These are phyloP conservation scores for Globisporangium recalcitrans DNA, from an alignment of 352 stramenopile species.

Conservation along the genomic window DNA sequence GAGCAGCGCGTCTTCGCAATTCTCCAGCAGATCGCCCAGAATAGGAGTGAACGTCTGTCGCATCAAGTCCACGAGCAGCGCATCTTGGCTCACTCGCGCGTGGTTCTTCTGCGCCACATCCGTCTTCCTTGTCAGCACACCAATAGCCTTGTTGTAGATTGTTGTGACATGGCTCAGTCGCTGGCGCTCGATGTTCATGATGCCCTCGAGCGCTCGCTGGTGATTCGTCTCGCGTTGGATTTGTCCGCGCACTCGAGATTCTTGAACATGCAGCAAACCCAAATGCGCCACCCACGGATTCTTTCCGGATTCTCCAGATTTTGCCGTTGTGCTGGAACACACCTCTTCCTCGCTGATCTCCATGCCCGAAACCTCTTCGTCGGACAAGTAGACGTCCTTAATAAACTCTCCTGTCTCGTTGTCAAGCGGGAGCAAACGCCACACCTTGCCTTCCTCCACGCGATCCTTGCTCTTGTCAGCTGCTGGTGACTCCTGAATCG, in stretches of 20 bases:
- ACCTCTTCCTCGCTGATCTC: constrained; percentile 65
- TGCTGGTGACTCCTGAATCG: constrained; percentile 21
- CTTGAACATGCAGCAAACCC: constrained; percentile 43
- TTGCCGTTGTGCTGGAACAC: constrained; percentile 26
- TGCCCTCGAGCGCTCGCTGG: constrained; percentile 51
- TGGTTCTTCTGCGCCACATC: constrained; percentile 46
- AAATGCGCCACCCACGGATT: constrained; percentile 52
- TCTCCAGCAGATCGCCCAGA: constrained; percentile 47
- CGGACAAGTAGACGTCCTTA: constrained; percentile 44
- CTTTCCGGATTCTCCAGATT: constrained; percentile 17
- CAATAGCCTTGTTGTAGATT: constrained; percentile 57
- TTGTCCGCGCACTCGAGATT: constrained; percentile 44
- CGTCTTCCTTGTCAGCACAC: constrained; percentile 41
- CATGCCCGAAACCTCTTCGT: constrained; percentile 55
- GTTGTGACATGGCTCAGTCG: constrained; percentile 47
- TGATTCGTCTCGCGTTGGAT: constrained; percentile 54
- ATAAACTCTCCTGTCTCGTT: constrained; percentile 47
- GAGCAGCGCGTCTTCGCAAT: constrained; percentile 69
- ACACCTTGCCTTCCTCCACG: constrained; percentile 17
- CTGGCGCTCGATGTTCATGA: constrained; percentile 73
- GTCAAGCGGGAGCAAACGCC: constrained; percentile 55
- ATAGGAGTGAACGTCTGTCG: constrained; percentile 68
- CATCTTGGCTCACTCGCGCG: constrained; percentile 51
- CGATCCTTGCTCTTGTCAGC: constrained; percentile 10
- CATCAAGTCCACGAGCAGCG: constrained; percentile 59